A percentile compares a stretch with the other conserved stretches of the same genome.
Conservation (phyloP, 192 early-diverging fungal genomes). For the Cladochytrium replicatum region DNA sequence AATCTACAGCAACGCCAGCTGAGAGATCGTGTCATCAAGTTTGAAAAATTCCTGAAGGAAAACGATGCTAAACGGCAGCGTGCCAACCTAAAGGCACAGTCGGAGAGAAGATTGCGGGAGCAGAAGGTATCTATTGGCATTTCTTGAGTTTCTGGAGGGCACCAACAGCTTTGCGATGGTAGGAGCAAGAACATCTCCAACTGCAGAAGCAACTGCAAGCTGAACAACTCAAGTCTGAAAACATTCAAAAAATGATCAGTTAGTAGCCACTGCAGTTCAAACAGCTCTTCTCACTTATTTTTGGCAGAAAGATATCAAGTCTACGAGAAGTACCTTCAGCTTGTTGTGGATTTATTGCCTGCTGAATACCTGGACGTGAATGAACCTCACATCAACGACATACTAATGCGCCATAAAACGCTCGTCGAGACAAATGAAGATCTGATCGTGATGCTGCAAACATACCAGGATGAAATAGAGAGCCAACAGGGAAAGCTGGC, state of each 20-base stretch:
- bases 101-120: constrained; percentile 46
- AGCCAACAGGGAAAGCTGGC: constrained; percentile 19
- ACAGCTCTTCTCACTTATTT: constrained; percentile 1
- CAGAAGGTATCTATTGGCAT: constrained; percentile 29
- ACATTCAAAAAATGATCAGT: constrained; percentile 41
- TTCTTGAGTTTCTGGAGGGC: no score
- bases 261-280: background rate
- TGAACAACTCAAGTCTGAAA: constrained; percentile 30
- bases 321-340: constrained; percentile 49
- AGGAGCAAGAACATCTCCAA: constrained; percentile 40
- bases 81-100: constrained; percentile 43
- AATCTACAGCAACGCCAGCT: constrained; percentile 49
- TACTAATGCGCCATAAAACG: constrained; percentile 50
- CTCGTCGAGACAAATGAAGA: constrained; percentile 50
- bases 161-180: constrained; percentile 1
- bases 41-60: constrained; percentile 57
- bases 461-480: constrained; percentile 44
- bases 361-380: constrained; percentile 50
- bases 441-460: constrained; percentile 27
- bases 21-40: constrained; percentile 48
- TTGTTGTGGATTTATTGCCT: constrained; percentile 44
- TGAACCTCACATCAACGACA: constrained; percentile 57
- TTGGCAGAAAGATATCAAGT: constrained; percentile 38
- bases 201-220: constrained; percentile 29
- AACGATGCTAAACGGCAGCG: constrained; percentile 55